Evolutionary conservation across 768 basidiomycete species (phyloP), one percentile per base, ranked within the genome.

Genomic region (Mycena leptocephala): DNA sequence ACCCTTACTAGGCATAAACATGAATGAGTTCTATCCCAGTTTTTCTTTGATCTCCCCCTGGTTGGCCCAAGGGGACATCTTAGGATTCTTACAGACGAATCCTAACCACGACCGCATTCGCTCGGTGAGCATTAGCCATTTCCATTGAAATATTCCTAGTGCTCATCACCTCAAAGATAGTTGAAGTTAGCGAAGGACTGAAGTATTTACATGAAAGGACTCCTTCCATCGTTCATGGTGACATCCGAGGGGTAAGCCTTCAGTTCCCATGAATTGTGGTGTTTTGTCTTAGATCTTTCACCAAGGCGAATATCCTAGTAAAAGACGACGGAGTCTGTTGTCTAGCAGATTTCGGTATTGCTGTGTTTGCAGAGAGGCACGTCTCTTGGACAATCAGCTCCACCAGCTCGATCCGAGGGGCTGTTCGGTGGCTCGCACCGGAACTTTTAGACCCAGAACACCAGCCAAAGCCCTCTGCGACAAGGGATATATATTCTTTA

Each of bases 311-410:
- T 58, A 58, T 58, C 55, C 55, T 58, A 7, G 55, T 58, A 58
- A 58, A 30, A 30, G 55, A 58, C 30, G 55, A 58, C 30, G 55
- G 55, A 58, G 55, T 58, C 30, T 58, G 55, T 32, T 58, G 55
- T n/a, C n/a, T n/a, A n/a, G n/a, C n/a, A n/a, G n/a, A n/a, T n/a
- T n/a, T n/a, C n/a, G n/a, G n/a, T n/a, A 58, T 58, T 58, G 55
- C 55, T 58, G 55, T 58, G 28, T 58, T 58, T 5, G 55, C 55
- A 30, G 55, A 58, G 30, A 58, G 30, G 55, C 55, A 58, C 55
- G 28, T 58, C 55, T 32, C 55, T 30, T 58, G 55, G 55, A 58
- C 55, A 58, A 58, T 58, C 55, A 58, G 55, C 55, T 58, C 55
- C 55, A 58, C n/a, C 24, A 30, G 7, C 32, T 46, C 43, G 43